Evolutionary conservation across 139 green algal genomes (phyloP).

Genomic region (Chlamydomonas eustigma): DNA sequence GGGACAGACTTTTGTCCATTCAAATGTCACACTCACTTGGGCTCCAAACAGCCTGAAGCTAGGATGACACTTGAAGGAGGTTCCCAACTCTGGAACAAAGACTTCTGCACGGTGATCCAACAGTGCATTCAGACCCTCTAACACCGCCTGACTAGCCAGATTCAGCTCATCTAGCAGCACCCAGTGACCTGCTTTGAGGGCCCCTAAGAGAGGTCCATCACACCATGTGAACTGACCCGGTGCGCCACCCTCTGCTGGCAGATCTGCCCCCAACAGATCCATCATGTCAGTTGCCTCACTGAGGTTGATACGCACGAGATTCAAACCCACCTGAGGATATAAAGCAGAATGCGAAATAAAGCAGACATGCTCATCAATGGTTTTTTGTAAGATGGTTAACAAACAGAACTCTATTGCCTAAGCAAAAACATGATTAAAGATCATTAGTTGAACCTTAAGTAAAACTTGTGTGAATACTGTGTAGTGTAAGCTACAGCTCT

Average conservation of each 20-base stretch:
- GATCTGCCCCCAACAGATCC: slow-evolving; percentile 94
- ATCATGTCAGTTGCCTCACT: slow-evolving; percentile 99
- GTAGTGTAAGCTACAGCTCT: too few relatives aligned
- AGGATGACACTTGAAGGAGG: neutral
- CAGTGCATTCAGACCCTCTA: slow-evolving; percentile 94
- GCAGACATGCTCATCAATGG: too few relatives aligned
- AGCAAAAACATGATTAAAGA: too few relatives aligned
- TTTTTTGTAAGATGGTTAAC: too few relatives aligned
- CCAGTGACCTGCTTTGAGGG: slow-evolving; percentile 84
- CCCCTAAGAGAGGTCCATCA: slow-evolving; percentile 89
- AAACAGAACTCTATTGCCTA: too few relatives aligned
- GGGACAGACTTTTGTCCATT: too few relatives aligned
- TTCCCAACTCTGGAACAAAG: slow-evolving; percentile 7
- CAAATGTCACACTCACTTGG: neutral
- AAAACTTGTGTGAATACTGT: too few relatives aligned
- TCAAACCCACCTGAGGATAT: slow-evolving; percentile 35
- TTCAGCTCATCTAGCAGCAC: slow-evolving; percentile 99
- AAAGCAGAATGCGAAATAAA: too few relatives aligned
- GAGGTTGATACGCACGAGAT: slow-evolving; percentile 93
- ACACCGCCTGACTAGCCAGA: slow-evolving; percentile 85
- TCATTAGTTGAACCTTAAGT: too few relatives aligned
- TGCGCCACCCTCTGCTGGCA: slow-evolving; percentile 76
- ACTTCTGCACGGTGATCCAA: slow-evolving; percentile 85
- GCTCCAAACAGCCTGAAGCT: slow-evolving; percentile 14
- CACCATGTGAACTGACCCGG: slow-evolving; percentile 89